Evolutionary conservation across 148 eudicot species (phyloP).

Genomic region (Rhododendron simsii): DNA sequence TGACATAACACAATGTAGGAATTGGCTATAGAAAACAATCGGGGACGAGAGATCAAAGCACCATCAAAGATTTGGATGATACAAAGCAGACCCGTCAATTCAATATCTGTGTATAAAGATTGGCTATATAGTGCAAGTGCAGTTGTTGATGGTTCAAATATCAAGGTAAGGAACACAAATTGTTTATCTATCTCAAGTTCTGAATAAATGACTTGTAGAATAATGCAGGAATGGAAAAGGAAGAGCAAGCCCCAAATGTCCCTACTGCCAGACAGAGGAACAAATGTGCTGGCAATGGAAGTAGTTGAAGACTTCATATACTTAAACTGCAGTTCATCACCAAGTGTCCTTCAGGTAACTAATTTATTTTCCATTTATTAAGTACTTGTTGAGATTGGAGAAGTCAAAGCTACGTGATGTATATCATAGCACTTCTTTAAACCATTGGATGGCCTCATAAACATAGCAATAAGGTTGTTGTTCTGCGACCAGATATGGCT

Average conservation of each 20-base stretch:
- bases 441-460: background rate
- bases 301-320: conserved; percentile 60
- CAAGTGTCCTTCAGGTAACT: conserved; percentile 42
- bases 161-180: conserved; percentile 33
- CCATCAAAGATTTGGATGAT: conserved; percentile 46
- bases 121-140: conserved; percentile 48
- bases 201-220: background rate
- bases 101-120: conserved; percentile 37
- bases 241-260: conserved; percentile 35
- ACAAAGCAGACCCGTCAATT: conserved; percentile 40
- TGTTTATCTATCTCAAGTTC: background rate
- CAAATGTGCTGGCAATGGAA: conserved; percentile 42
- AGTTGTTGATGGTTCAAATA: conserved; percentile 39
- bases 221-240: conserved; percentile 53
- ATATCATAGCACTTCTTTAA: background rate
- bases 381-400: background rate
- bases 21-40: conserved; percentile 25
- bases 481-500: conserved; percentile 42
- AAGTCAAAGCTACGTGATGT: background rate
- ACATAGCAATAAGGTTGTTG: background rate
- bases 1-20: conserved; percentile 26
- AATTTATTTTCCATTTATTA: background rate
- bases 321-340: conserved; percentile 38
- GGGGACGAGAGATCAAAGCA: conserved; percentile 44
- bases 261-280: conserved; percentile 35